Base-by-base conservation (phyloP, 495 filamentous ascomycete species). In the Penicillium coffeae region DNA sequence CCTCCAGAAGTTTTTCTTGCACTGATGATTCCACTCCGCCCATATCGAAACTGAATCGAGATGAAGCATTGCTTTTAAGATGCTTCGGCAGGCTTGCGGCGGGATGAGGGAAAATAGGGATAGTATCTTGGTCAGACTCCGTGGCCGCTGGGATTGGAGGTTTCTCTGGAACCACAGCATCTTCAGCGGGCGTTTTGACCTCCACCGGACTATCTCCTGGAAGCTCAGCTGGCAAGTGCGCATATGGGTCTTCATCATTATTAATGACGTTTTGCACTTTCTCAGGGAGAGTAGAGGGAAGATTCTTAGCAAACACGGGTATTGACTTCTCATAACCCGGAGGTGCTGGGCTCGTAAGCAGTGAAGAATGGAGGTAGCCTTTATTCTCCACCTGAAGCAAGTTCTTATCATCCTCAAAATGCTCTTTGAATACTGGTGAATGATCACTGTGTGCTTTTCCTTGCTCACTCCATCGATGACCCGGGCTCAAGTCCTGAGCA, bases 11-110 rank as follows among this genome's bases (percentile, higher is more conserved):
- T 59, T 84, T 84, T 63, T 96, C 90, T 62, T 95, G 84, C 9
- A 78, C 78, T 4, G 86, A 83, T 12, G 88, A 83, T 25, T 87
- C 89, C n/a, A 85, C 81, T 9, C 80, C 79, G 16, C 66, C 73
- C 78, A 95, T 88, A 58, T 96, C 90, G 57, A 96, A 96, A 59
- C 89, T 94, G 55, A 96, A 95, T 8, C 90, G 22, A 37, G 44
- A 75, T 2, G 89, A 94, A 0, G 90, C 87, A 44, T 85, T 92
- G 63, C 88, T 92, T 54, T 86, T 90, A 63, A 90, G 83, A 63
- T 91, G 89, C 54, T 75, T 86, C 0, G 88, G 87, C 32, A 78
- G 41, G 5, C 61, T 74, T 22, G 68, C 63, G 27, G 59, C 59
- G n/a, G 65, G 63, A 14, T 67, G 68, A 0, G 68, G 59, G 61